Evolutionary conservation across 805 yeast species (phyloP).

Genomic region (Sugiyamaella smithiae): DNA sequence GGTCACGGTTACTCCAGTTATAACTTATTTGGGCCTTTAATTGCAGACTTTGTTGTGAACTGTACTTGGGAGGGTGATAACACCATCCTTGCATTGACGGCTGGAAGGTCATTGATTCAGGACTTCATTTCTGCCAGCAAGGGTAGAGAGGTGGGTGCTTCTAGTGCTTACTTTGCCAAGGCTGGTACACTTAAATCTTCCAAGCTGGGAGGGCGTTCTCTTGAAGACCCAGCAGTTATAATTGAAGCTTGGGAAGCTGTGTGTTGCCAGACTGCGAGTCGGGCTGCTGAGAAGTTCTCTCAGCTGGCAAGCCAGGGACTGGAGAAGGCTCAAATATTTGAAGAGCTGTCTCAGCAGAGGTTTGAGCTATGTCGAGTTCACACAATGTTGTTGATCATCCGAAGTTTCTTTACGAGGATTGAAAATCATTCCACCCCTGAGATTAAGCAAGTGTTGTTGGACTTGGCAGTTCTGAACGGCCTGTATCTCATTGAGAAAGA

Average conservation of each 20-base stretch:
- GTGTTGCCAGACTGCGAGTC: slow-evolving; percentile 33
- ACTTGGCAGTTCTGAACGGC: slow-evolving; percentile 61
- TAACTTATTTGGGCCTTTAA: slow-evolving; percentile 85
- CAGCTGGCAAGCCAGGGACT: slow-evolving; percentile 41
- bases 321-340: slow-evolving; percentile 36
- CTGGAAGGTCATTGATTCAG: slow-evolving; percentile 75
- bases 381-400: slow-evolving; percentile 37
- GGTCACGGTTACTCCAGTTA: slow-evolving; percentile 96
- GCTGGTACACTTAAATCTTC: slow-evolving; percentile 19
- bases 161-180: slow-evolving; percentile 42
- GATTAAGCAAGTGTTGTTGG: slow-evolving; percentile 49
- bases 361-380: slow-evolving; percentile 41
- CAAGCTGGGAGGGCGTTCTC: slow-evolving; percentile 25
- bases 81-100: slow-evolving; percentile 75
- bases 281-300: slow-evolving; percentile 33
- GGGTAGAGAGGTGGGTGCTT: slow-evolving; percentile 47
- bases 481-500: slow-evolving; percentile 64
- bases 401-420: slow-evolving; percentile 38
- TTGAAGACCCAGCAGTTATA: slow-evolving; percentile 30
- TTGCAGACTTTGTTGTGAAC: slow-evolving; percentile 93
- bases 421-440: slow-evolving; percentile 35
- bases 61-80: slow-evolving; percentile 99
- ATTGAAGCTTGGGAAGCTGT: slow-evolving; percentile 39
- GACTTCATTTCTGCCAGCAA: slow-evolving; percentile 40
- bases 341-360: slow-evolving; percentile 39